phyloP scores from a whole-genome alignment of 805 yeast genomes.

The Scheffersomyces ergatensis region DNA sequence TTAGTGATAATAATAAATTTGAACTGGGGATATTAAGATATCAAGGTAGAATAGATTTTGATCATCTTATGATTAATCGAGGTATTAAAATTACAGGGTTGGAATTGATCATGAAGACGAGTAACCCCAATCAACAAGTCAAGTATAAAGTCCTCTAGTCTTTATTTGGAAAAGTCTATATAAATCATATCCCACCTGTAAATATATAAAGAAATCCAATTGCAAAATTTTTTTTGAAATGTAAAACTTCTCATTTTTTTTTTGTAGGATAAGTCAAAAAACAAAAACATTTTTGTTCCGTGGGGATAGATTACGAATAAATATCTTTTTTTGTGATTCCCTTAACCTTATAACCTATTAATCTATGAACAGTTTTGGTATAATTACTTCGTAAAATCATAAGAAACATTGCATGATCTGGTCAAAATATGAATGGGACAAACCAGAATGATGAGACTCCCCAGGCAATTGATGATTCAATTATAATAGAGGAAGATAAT shows the following conservation, averaged over 20 bases:
- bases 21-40: slow-evolving; percentile 19
- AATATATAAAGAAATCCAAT: too few relatives aligned
- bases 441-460: neutral
- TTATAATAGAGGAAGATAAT: neutral
- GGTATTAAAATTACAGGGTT: slow-evolving; percentile 27
- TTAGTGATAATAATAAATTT: slow-evolving; percentile 15
- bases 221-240: too few relatives aligned
- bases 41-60: slow-evolving; percentile 27
- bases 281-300: too few relatives aligned
- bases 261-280: too few relatives aligned
- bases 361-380: too few relatives aligned
- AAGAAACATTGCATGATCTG: neutral
- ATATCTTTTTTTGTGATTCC: too few relatives aligned
- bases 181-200: too few relatives aligned
- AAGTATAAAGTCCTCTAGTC: slow-evolving; percentile 9
- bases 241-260: too few relatives aligned
- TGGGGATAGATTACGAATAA: too few relatives aligned
- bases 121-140: slow-evolving; percentile 5
- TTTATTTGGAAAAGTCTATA: too few relatives aligned
- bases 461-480: neutral
- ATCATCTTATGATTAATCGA: slow-evolving; percentile 27
- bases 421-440: neutral
- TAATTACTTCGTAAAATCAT: too few relatives aligned
- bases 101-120: slow-evolving; percentile 11
- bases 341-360: too few relatives aligned